Evolutionary conservation across 106 monocot species (phyloP), one percentile per base, ranked within the genome.

Genomic region (Dioscorea zingiberensis): DNA sequence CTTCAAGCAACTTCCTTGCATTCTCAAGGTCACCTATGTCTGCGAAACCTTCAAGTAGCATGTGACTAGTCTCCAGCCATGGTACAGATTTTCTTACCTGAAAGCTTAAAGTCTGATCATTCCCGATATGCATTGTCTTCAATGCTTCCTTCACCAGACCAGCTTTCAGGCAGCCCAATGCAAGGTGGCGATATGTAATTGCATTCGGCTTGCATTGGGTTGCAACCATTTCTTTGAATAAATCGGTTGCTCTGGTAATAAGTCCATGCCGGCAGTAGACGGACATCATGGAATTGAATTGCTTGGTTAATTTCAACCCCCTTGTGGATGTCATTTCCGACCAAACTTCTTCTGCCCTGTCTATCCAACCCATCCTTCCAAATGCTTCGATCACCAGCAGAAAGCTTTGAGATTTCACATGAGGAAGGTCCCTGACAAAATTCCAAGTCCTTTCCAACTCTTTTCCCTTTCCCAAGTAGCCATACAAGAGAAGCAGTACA

Each of bases 121-220:
- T 73, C 46, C 77, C 92, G 64, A 79, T 53, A 21, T 89, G 78
- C 21, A 98, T 69, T 16, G 92, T 82, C 60, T 68, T 78, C 66
- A 93, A 67, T 18, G 86, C 97, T 76, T 98, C 89, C 21, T 79
- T 56, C 26, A 76, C 75, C 32, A 83, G 23, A 54, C 89, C 84
- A 4, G 81, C 81, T 69, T 86, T 98, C 62, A 98, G 60, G 73
- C 85, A 98, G 48, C 85, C 88, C 45, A 93, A 71, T 27, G 92
- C 73, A 23, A 98, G 81, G 70, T 98, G 87, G 45, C 97, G 88
- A 64, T 93, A 98, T 1, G 97, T 93, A 32, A 98, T 98, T 17
- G 97, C 88, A 86, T 98, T 98, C 30, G 92, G 89, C 64, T 77
- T 65, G 75, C 88, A 89, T 6, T 85, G 78, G 32, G 71, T 89